phyloP scores from a whole-genome alignment of 2,329 filamentous ascomycete genomes.

The Colletotrichum australisinense region DNA sequence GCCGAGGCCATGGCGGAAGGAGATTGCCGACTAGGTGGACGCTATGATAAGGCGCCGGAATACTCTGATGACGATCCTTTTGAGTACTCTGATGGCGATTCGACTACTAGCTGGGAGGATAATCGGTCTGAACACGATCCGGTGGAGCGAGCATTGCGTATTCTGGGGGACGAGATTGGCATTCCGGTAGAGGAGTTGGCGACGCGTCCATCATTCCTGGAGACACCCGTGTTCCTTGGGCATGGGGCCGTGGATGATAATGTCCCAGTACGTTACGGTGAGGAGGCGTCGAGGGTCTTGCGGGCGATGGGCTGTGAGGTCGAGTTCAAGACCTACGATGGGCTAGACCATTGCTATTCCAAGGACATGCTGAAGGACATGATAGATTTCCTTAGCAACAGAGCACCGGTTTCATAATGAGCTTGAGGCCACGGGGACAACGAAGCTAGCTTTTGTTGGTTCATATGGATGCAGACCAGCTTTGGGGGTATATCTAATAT shows the following conservation, averaged over 20 bases:
- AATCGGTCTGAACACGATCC: not conserved
- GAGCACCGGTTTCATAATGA: too few species aligned
- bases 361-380: constrained; percentile 53
- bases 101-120: not conserved
- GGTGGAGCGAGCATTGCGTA: not conserved
- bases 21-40: not conserved
- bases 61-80: not conserved
- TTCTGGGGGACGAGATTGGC: constrained; percentile 14
- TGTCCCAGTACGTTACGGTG: constrained; percentile 50
- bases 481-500: not conserved
- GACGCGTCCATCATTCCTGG: constrained; percentile 31
- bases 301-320: constrained; percentile 47
- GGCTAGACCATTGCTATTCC: constrained; percentile 59
- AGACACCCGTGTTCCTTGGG: constrained; percentile 57
- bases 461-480: not conserved
- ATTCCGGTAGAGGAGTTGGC: constrained; percentile 2
- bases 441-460: not conserved
- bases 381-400: constrained; percentile 42
- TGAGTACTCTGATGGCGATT: not conserved
- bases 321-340: constrained; percentile 51
- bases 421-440: not conserved
- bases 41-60: not conserved
- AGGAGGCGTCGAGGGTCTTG: constrained; percentile 48
- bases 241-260: constrained; percentile 56
- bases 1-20: constrained; percentile 31